Evolutionary conservation across 306 rosid species (phyloP), one percentile per base, ranked within the genome.

Genomic region (Glycine tomentella): DNA sequence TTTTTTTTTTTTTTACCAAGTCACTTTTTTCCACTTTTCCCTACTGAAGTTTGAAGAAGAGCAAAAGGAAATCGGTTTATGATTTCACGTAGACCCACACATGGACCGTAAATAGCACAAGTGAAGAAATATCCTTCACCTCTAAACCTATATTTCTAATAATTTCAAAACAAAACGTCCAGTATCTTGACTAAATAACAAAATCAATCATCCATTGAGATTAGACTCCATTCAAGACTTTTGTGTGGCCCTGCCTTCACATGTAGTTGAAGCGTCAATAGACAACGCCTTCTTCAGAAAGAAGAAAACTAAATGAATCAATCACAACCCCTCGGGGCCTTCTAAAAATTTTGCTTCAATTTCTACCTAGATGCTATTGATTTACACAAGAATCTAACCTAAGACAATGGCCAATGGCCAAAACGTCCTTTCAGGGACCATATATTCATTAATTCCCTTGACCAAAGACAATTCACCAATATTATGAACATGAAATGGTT

Each of bases 231-330:
- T 53, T 14, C 63, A 71, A 57, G 72, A 79, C 73, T 80, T 75
- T 63, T 69, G 45, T 51, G 81, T 61, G 52, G 69, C 56, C 59
- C 7, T 81, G 69, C 20, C 84, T 85, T 59, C 74, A 68, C 70
- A 10, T 38, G 33, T 56, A 67, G 78, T 72, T 78, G 86, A 85
- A 81, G 57, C n/a, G 81, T 64, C 83, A 85, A 58, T 57, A 46
- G 38, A 77, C 50, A 53, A 69, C 36, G 31, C 56, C 61, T 16
- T 73, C 75, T 44, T 44, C 48, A 14, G 2, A 17, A 69, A 8
- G 45, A 59, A 81, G 75, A 55, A 81, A 74, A 12, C 67, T 53
- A 72, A 31, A 53, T 25, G 31, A 25, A 25, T 0, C 31, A 25
- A 25, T 67, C 56, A 69, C 81, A 66, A 74, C 78, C 62, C 40